phyloP scores from a whole-genome alignment of 139 green algal species.

The Astrephomene gubernaculifera region DNA sequence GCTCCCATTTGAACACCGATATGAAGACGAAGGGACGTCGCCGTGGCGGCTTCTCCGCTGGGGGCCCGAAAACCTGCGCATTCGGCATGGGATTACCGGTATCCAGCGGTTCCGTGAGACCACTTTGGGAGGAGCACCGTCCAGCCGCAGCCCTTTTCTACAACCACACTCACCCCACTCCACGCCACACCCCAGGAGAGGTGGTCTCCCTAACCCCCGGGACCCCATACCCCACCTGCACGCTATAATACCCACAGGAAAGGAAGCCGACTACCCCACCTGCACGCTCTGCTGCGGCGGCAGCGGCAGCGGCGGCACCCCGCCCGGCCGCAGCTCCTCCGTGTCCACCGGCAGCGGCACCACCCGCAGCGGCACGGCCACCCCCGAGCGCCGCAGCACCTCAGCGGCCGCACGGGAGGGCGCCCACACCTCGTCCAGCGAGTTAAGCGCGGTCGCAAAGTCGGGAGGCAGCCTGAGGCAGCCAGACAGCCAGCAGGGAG shows the following conservation, averaged over 20 bases:
- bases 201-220: no score
- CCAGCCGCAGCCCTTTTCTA: no score
- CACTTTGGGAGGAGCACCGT: no score
- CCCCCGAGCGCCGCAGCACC: constrained; percentile 9
- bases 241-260: no score
- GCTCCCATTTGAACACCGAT: constrained; percentile 82
- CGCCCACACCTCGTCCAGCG: constrained; percentile 40
- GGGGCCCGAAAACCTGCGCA: constrained; percentile 8
- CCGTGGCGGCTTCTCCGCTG: no score
- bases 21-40: constrained; percentile 63
- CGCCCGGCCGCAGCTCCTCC: neutral
- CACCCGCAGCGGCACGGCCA: neutral
- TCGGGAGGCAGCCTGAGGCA: constrained; percentile 10
- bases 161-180: no score
- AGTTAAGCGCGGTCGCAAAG: constrained; percentile 15
- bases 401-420: neutral
- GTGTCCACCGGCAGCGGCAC: constrained; percentile 19
- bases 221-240: no score
- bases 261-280: no score
- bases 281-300: neutral
- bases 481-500: neutral
- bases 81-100: no score
- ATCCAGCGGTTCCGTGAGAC: no score
- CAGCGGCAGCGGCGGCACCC: neutral
- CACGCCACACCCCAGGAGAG: no score